Base-by-base conservation (phyloP, 1,139 yeast species). In the Kodamaea anthophila region DNA sequence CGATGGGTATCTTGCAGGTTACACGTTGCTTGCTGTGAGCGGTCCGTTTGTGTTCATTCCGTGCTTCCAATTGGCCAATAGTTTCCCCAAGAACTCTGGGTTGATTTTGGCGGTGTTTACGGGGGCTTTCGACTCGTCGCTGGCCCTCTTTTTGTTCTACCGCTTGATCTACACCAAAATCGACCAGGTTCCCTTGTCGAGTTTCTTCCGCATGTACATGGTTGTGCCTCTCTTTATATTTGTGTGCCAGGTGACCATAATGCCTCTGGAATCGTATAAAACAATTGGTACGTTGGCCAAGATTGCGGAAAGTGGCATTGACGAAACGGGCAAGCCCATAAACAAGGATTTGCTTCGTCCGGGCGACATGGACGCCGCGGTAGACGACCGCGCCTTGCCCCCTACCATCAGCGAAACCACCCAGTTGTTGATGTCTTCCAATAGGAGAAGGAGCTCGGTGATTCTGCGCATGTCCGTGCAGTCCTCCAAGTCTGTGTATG, bases 31-130 rank as follows among this genome's bases (percentile, higher is more conserved):
- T 24, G 91, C 93, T 0, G 55, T 79, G 31, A 88, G 91, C 4
- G 93, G 94, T 2, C 94, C 94, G 5, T 83, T 83, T 52, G 81
- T 80, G 12, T 82, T 79, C 47, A 80, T 84, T 34, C 76, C 88
- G n/a, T 70, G 83, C 31, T 78, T 83, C 65, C 93, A 83, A 44
- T 59, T 82, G 44, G 79, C 91, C 4, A 80, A 78, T 46, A 64
- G 80, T 11, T 78, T 81, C 58, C 93, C 93, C 3, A 65, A 66
- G 32, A 69, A 68, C 44, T 77, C 87, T 4, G 94, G 94, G 2
- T 61, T 79, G 30, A 65, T 82, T 26, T 53, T 84, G 42, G 91
- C 93, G 0, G 49, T 79, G 11, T 57, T 84, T 31, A 79, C 91
- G 2, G 93, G 93, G 9, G 79, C 87, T 0, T 78, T 82, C 43